phyloP scores from a whole-genome alignment of 2,329 filamentous ascomycete genomes.

The Aplosporella prunicola region DNA sequence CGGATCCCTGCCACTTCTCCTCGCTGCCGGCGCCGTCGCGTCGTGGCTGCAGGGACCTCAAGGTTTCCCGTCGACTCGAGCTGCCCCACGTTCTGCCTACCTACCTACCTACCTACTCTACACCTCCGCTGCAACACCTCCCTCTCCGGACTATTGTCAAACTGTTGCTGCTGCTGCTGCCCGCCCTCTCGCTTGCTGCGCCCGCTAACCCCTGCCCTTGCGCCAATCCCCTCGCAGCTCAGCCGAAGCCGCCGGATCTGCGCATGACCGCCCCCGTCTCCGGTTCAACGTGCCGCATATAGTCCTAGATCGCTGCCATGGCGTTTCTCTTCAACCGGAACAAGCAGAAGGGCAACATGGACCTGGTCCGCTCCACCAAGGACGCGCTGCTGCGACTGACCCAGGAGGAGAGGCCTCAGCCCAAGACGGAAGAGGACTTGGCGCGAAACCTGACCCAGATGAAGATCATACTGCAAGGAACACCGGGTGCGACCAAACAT shows the following conservation, averaged over 20 bases:
- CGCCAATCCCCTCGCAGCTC: slow-evolving; percentile 2
- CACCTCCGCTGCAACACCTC: slow-evolving; percentile 6
- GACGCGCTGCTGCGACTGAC: slow-evolving; percentile 51
- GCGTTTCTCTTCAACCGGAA: slow-evolving; percentile 57
- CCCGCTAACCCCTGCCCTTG: slow-evolving; percentile 1
- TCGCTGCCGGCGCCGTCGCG: too few species aligned
- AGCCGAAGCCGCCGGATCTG: slow-evolving; percentile 7
- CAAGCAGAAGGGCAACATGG: slow-evolving; percentile 50
- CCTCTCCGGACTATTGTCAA: slow-evolving; percentile 2
- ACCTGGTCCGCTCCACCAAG: slow-evolving; percentile 54
- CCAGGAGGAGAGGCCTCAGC: slow-evolving; percentile 46
- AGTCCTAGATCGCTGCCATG: slow-evolving; percentile 39
- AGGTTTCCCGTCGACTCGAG: slow-evolving; percentile 5
- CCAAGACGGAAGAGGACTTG: slow-evolving; percentile 76
- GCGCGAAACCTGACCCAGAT: slow-evolving; percentile 80
- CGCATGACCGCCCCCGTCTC: slow-evolving; percentile 9
- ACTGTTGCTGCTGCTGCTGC: slow-evolving; percentile 2
- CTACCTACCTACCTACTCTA: slow-evolving; percentile 7
- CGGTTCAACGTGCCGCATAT: too few species aligned
- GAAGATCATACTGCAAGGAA: slow-evolving; percentile 89
- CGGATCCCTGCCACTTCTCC: too few species aligned
- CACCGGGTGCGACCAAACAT: slow-evolving; percentile 65
- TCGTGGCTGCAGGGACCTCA: slow-evolving; percentile 10
- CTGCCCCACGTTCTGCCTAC: slow-evolving; percentile 10
- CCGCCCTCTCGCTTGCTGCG: slow-evolving; percentile 1